These are phyloP conservation scores for Oryza meyeriana DNA, from an alignment of 176 grass and related monocot species.

Conservation along the genomic window DNA sequence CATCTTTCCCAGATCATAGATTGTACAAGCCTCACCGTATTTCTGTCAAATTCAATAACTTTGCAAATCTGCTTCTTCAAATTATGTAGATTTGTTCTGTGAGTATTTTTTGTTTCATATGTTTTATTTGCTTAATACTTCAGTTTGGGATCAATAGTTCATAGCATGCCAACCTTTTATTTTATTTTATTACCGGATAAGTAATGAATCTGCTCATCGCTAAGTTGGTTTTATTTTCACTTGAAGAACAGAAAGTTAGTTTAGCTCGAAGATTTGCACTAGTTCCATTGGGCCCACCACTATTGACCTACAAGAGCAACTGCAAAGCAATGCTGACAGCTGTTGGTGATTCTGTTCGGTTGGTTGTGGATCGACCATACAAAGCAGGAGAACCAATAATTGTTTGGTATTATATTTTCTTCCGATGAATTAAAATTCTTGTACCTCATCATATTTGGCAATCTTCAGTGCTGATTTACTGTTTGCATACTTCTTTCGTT, in stretches of 20 bases:
- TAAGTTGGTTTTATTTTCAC: conserved; percentile 30
- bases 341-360: conserved; percentile 70
- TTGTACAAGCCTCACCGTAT: conserved; percentile 10
- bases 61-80: background rate
- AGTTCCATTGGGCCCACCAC: conserved; percentile 91
- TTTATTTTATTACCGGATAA: background rate
- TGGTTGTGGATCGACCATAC: conserved; percentile 85
- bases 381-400: conserved; percentile 85
- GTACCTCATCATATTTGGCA: conserved; percentile 19
- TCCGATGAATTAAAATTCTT: conserved; percentile 18
- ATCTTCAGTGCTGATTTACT: background rate
- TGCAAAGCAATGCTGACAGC: conserved; percentile 96
- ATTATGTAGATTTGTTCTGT: conserved; percentile 11
- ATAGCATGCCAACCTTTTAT: conserved; percentile 10
- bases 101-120: background rate
- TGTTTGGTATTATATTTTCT: conserved; percentile 78
- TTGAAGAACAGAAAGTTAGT: conserved; percentile 81
- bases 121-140: conserved; percentile 1
- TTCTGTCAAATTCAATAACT: background rate
- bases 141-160: background rate
- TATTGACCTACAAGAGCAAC: conserved; percentile 98
- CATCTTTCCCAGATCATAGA: background rate
- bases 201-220: background rate
- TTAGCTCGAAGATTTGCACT: conserved; percentile 93
- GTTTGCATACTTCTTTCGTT: conserved; percentile 1